phyloP scores from a whole-genome alignment of 441 rosid species.

The Pelargonium citronellum region DNA sequence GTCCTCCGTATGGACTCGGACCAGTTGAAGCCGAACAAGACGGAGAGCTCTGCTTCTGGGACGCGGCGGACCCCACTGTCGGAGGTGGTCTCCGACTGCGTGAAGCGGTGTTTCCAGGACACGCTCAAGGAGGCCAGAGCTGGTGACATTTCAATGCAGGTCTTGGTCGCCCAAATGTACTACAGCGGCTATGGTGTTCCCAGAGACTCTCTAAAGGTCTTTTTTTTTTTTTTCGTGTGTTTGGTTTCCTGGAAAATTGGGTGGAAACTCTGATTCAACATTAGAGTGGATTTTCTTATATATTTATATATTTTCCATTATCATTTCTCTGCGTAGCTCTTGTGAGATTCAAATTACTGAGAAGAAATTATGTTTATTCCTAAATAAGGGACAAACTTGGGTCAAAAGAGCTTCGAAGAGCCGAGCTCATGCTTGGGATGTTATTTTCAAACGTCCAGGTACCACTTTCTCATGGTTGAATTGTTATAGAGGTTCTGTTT shows the following conservation, averaged over 20 bases:
- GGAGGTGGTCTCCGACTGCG: constrained; percentile 68
- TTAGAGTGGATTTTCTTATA: neutral
- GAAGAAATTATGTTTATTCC: constrained; percentile 5
- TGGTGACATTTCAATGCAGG: constrained; percentile 71
- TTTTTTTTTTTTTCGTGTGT: neutral
- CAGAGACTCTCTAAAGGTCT: constrained; percentile 62
- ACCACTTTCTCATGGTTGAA: neutral
- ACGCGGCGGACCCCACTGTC: constrained; percentile 43
- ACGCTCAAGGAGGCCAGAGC: constrained; percentile 67
- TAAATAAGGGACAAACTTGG: constrained; percentile 64
- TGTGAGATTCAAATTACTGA: neutral
- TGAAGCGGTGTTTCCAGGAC: constrained; percentile 67
- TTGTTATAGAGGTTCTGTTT: neutral
- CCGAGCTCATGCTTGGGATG: constrained; percentile 60
- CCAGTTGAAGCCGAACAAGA: constrained; percentile 22
- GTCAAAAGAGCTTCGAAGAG: constrained; percentile 55
- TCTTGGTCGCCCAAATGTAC: constrained; percentile 89
- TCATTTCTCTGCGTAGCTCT: neutral
- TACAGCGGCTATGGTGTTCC: constrained; percentile 70
- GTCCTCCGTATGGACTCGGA: constrained; percentile 16
- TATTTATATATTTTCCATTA: neutral
- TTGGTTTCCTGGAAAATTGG: neutral
- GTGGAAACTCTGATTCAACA: neutral
- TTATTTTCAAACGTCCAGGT: constrained; percentile 65
- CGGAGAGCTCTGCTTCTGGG: constrained; percentile 27